phyloP scores from a whole-genome alignment of 2,329 filamentous ascomycete species.

The Fusarium sp. region DNA sequence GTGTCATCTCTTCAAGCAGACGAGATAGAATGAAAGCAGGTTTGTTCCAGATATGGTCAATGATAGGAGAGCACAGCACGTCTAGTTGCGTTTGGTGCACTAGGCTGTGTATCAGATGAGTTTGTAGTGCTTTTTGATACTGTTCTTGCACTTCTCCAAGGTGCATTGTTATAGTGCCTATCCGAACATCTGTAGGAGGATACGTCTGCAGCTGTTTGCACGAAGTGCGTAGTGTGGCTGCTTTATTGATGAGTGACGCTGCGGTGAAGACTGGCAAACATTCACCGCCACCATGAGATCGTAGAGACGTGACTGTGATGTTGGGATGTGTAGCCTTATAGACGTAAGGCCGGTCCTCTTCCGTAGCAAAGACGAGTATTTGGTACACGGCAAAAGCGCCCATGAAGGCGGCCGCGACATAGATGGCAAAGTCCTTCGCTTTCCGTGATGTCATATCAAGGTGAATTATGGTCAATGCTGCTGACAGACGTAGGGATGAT shows the following conservation, averaged over 20 bases:
- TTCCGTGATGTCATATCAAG: no score
- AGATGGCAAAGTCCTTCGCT: not conserved
- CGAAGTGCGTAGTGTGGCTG: not conserved
- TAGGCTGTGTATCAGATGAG: not conserved
- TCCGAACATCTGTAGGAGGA: not conserved
- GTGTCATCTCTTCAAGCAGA: not conserved
- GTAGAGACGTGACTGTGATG: not conserved
- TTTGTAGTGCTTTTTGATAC: not conserved
- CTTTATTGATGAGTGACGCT: not conserved
- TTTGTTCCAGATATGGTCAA: constrained; percentile 5
- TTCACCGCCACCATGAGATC: not conserved
- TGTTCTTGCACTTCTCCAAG: not conserved
- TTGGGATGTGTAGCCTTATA: not conserved
- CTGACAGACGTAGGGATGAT: no score
- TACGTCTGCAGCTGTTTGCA: not conserved
- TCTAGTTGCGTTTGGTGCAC: not conserved
- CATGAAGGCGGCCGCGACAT: not conserved
- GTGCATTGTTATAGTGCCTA: not conserved
- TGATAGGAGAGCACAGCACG: not conserved
- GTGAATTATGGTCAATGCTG: no score
- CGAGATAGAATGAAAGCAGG: constrained; percentile 6
- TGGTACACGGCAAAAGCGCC: not conserved
- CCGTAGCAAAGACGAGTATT: not conserved
- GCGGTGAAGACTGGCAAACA: not conserved
- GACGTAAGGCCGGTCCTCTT: not conserved